phyloP scores from a whole-genome alignment of 345 rosid genomes.

The Rhodomyrtus tomentosa region DNA sequence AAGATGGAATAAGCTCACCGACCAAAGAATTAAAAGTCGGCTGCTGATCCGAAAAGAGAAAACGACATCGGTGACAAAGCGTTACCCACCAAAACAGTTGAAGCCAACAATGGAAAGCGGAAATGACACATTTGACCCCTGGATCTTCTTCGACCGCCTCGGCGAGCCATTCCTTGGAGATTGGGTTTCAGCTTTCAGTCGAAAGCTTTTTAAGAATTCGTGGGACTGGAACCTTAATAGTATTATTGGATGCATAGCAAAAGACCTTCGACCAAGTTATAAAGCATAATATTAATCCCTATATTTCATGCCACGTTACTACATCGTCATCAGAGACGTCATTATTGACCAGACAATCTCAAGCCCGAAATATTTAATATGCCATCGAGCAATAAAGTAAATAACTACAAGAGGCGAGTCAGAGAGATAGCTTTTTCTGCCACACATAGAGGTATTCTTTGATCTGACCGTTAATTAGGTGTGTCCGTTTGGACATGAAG shows the following conservation, averaged over 20 bases:
- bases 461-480: too few species aligned
- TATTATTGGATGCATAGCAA: neutral
- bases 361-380: too few species aligned
- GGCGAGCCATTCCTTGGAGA: neutral
- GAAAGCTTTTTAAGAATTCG: neutral
- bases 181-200: neutral
- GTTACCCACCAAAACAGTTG: neutral
- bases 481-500: too few species aligned
- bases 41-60: conserved; percentile 12
- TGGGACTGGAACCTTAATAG: neutral
- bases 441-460: too few species aligned
- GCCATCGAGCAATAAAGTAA: too few species aligned
- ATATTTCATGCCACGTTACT: neutral
- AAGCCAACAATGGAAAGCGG: neutral
- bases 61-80: conserved; percentile 12
- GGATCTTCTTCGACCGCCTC: neutral
- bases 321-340: neutral
- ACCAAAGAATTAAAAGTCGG: conserved; percentile 34
- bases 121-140: neutral
- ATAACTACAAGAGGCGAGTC: too few species aligned
- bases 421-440: too few species aligned
- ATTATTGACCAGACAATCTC: too few species aligned
- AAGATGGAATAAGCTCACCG: conserved; percentile 13
- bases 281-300: neutral
- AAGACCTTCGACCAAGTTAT: neutral